Base-by-base conservation (phyloP, 2,329 filamentous ascomycete species). In the Setomelanomma holmii region DNA sequence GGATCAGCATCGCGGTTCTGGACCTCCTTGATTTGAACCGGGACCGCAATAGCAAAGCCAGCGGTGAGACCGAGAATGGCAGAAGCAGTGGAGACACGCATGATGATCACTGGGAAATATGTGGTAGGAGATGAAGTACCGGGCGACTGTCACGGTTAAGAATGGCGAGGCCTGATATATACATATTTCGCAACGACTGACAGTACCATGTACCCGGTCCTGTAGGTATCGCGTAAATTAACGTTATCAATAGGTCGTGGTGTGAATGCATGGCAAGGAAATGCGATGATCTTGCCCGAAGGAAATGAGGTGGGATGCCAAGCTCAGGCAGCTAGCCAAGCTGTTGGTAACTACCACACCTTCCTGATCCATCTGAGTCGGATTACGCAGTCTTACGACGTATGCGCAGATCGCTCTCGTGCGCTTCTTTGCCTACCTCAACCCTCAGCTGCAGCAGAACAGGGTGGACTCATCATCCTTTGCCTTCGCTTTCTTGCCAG, bases 31-130 rank as follows among this genome's bases (percentile, higher is more conserved):
- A 43, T 17, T 21, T 52, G 43, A 8, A 41, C 43, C 5, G 49
- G 49, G 33, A 43, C 49, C 17, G 49, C 49, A 21, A 36, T 47
- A 30, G 49, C 43, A 22, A 52, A 33, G 43, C 27, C 27, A 30
- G 49, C 49, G 38, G 49, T 34, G 39, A 52, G 43, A 17, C 49
- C 49, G 30, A 52, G 27, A 16, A 52, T 36, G 30, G 49, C 43
- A 38, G 49, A 52, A 24, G 43, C 30, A 33, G 43, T 52, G 4
- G 49, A 52, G 43, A 52, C 23, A 35, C 43, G 49, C 49, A 52
- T 52, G 10, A 36, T 52, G 36, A 47, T 27, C 7, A 42, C 10
- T 20, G 30, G 11, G 12, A 22, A 14, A 16, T 16, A 16, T 27
- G 27, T 36, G 14, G 38, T 30, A 16, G 38, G 49, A 52, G 35